These are phyloP conservation scores for Colletotrichum spinosum DNA, from an alignment of 2,329 filamentous ascomycete species.

Conservation along the genomic window DNA sequence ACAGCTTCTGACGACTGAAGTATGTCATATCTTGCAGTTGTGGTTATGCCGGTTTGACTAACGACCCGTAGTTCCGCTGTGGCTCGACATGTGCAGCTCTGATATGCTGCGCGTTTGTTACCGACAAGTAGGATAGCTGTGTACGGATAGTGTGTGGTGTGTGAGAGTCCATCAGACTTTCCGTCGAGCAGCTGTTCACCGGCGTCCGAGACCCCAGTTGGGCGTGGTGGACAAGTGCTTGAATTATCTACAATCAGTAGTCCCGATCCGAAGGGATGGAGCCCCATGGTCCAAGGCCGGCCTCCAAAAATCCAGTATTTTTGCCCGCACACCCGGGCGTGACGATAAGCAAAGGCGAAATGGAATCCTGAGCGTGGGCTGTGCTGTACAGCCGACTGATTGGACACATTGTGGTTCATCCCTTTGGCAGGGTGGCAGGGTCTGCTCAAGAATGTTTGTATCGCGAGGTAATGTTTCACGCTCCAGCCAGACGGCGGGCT, in stretches of 20 bases:
- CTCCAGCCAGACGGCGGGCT: not conserved
- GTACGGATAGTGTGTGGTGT: too few species aligned
- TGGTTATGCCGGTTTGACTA: not conserved
- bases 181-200: too few species aligned
- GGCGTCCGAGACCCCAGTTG: too few species aligned
- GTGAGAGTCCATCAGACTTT: too few species aligned
- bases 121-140: not conserved
- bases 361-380: not conserved
- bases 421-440: conserved; percentile 5
- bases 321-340: not conserved
- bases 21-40: conserved; percentile 22
- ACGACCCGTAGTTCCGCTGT: conserved; percentile 13
- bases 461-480: conserved; percentile 28
- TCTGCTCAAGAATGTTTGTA: conserved; percentile 1
- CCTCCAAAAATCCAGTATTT: too few species aligned
- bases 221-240: not conserved
- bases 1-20: conserved; percentile 12
- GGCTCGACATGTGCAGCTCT: conserved; percentile 12
- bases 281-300: too few species aligned
- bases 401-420: conserved; percentile 29
- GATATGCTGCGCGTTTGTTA: too few species aligned
- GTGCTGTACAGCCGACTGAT: conserved; percentile 1
- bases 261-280: conserved; percentile 1
- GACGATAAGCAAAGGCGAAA: not conserved
- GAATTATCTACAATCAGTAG: not conserved